Evolutionary conservation across 805 yeast genomes (phyloP).

Genomic region (Metschnikowia matae): DNA sequence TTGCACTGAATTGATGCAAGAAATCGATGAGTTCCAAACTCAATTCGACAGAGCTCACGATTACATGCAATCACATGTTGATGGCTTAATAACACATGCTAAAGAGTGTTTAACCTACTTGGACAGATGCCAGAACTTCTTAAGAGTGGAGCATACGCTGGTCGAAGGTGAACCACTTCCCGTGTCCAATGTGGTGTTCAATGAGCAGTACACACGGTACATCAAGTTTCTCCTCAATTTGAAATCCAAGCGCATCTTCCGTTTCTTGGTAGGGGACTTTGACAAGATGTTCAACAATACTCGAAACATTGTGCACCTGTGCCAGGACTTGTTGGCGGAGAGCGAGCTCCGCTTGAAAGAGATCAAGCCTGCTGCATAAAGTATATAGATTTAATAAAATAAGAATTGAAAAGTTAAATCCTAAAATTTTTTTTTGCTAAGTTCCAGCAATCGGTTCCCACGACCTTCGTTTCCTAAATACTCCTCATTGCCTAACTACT

Average conservation of each 20-base stretch:
- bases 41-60: not conserved
- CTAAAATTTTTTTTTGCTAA: no score
- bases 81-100: not conserved
- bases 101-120: not conserved
- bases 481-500: no score
- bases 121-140: not conserved
- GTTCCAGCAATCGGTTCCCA: no score
- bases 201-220: constrained; percentile 4
- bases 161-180: not conserved
- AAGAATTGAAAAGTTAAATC: no score
- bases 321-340: constrained; percentile 6
- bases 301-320: constrained; percentile 1
- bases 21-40: constrained; percentile 1
- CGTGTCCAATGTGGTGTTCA: not conserved
- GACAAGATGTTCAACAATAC: constrained; percentile 5
- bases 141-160: not conserved
- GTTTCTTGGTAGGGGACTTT: constrained; percentile 8
- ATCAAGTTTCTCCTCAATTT: constrained; percentile 7
- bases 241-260: constrained; percentile 7
- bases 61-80: constrained; percentile 2
- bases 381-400: not conserved
- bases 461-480: no score
- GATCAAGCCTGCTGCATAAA: no score
- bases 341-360: not conserved
- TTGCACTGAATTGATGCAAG: constrained; percentile 5